These are phyloP conservation scores for Podaxis rugospora DNA, from an alignment of 768 basidiomycete species.

Conservation along the genomic window DNA sequence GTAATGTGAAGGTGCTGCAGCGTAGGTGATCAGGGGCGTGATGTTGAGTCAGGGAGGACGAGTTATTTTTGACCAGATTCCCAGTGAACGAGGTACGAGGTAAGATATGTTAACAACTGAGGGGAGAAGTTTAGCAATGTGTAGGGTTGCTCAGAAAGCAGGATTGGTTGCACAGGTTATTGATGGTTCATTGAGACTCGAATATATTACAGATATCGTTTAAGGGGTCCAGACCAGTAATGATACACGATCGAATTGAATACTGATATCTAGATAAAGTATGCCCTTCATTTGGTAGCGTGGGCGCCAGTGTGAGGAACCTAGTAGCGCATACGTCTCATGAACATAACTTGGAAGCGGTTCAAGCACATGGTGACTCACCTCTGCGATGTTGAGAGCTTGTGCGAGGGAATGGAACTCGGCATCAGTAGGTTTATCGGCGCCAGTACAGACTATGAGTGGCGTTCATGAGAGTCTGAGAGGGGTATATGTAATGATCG, in stretches of 20 bases:
- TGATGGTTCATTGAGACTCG: neutral
- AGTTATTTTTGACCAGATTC: too few relatives aligned
- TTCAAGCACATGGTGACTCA: conserved; percentile 13
- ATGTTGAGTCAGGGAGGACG: too few relatives aligned
- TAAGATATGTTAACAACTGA: too few relatives aligned
- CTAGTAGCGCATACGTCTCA: conserved; percentile 12
- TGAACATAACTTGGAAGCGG: neutral
- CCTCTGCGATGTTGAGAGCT: conserved; percentile 37
- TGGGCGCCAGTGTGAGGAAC: conserved; percentile 26
- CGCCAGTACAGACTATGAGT: conserved; percentile 46
- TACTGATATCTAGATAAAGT: neutral
- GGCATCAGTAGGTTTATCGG: conserved; percentile 31
- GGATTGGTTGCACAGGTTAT: too few relatives aligned
- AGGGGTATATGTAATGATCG: neutral
- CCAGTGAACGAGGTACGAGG: too few relatives aligned
- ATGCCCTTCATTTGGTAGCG: conserved; percentile 11
- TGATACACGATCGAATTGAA: neutral
- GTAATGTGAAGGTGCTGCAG: too few relatives aligned
- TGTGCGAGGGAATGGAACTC: conserved; percentile 49
- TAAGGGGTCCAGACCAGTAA: neutral
- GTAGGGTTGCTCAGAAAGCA: too few relatives aligned
- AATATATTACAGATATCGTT: neutral
- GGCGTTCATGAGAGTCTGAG: neutral
- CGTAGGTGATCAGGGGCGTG: too few relatives aligned
- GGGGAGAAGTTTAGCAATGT: too few relatives aligned